Evolutionary conservation across 768 basidiomycete genomes (phyloP), one percentile per base, ranked within the genome.

Genomic region (Chalciporus chontae): DNA sequence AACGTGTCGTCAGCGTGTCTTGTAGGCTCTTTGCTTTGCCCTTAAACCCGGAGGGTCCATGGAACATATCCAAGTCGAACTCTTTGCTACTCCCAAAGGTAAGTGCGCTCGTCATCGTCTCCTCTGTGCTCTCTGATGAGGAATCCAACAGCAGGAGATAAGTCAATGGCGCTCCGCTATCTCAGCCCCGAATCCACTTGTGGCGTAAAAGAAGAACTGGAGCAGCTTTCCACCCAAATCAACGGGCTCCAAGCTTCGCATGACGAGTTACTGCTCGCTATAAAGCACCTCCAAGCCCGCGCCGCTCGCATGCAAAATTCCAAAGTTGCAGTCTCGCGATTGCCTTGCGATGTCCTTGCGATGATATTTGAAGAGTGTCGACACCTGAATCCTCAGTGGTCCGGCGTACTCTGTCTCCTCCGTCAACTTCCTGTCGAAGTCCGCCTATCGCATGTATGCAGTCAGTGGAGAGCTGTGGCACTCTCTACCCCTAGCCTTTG

Each of bases 381-480:
- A 43, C 65, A 69, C 49, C 48, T 60, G 23, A 65, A 60, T 38
- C 64, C 65, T 21, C 67, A 67, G 47, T 67, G 67, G 63, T 45
- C 56, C 13, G 66, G 65, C n/a, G 61, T 69, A 13, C 66, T 65
- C 39, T 59, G 57, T 47, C 56, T 65, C 8, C 67, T 69, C 29
- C 65, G 60, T 40, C 67, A 69, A 43, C 60, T 58, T n/a, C 67
- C 67, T 26, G 27, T 68, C 46, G 67, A 67, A 50, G 57, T 67
- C 29, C 66, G 65, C 26, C 48, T 73, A 23, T 68, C 72, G 29
- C 65, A 67, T 40, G 66, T 72, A 18, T 63, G 62, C 29, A 58
- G 53, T 32, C 64, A 62, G 36, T 71, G 72, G 72, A 65, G 71
- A 27, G 51, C 52, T 6, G 63, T 72, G 13, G 64, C 72, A 14